Conservation (phyloP, 768 basidiomycete species). For the Kwoniella newhampshirensis region DNA sequence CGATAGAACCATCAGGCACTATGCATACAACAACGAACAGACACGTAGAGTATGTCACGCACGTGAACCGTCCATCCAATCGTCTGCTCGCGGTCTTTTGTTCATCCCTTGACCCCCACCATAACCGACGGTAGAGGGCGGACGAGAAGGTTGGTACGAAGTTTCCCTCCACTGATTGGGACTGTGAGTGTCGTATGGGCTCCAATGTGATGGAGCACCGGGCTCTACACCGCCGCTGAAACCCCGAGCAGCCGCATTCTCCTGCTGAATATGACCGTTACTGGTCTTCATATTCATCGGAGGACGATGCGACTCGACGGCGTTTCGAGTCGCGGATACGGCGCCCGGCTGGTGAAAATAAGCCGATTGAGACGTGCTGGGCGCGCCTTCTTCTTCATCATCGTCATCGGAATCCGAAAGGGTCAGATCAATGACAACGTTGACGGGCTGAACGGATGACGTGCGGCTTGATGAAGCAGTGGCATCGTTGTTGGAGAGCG, state of each 20-base stretch:
- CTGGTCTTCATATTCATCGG: constrained; percentile 1
- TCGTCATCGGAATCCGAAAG: constrained; percentile 34
- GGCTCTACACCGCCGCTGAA: not conserved
- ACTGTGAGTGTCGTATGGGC: not conserved
- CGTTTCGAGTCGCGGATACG: constrained; percentile 36
- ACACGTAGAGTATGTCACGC: not conserved
- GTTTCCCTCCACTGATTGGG: not conserved
- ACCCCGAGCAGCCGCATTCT: constrained; percentile 12
- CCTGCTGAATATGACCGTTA: constrained; percentile 5
- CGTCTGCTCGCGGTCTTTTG: constrained; percentile 11
- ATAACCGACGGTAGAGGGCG: not conserved
- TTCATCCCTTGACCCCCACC: constrained; percentile 4
- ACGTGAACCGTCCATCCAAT: constrained; percentile 5
- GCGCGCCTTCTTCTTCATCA: constrained; percentile 15
- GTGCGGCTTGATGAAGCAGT: constrained; percentile 14
- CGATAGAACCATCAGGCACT: not conserved
- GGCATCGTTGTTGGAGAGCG: constrained; percentile 1
- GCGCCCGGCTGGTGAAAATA: constrained; percentile 42
- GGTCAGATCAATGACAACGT: constrained; percentile 38
- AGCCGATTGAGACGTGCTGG: constrained; percentile 14
- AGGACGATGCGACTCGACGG: constrained; percentile 27
- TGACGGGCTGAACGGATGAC: constrained; percentile 14
- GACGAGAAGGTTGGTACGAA: not conserved
- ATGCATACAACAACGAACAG: not conserved
- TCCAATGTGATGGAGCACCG: not conserved